Evolutionary conservation across 805 yeast genomes (phyloP), one percentile per base, ranked within the genome.

Genomic region (Monosporozyma yasuniensis): DNA sequence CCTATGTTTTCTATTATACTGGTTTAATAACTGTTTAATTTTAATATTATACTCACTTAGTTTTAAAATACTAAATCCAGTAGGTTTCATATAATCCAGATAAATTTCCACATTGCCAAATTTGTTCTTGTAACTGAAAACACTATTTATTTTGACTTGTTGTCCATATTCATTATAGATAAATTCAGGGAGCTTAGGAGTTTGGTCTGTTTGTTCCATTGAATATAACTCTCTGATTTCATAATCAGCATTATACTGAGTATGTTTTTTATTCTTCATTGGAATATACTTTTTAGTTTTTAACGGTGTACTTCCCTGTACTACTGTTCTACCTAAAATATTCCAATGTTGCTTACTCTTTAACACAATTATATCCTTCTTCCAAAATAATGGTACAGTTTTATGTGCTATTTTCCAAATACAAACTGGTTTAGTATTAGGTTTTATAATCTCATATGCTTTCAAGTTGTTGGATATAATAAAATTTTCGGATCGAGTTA

Each of bases 321-420:
- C 49, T 6, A 62, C 32, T 1, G 60, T 46, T 41, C 65, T 49
- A 0, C 67, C 66, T 19, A 59, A 25, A n/a, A 58, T 52, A 4
- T 51, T 47, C 67, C 67, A 63, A 50, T 58, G 64, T 32, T 58
- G 59, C 34, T 32, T 46, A 41, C 62, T 56, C 47, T 59, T 61
- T 28, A 62, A 39, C 9, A 50, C 16, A 11, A 55, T 14, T 2
- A 63, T 47, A 27, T 56, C 59, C 12, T 42, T 45, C 43, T 52
- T 57, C 56, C 59, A 55, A 42, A 43, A 55, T 5, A 56, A 19
- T 2, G 48, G 45, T 42, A 53, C 54, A n/a, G 44, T 3, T 25
- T 22, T 22, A 38, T 28, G 23, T 9, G 12, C 19, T n/a, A 28
- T 14, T 10, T 27, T 16, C 16, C 51, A 44, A 8, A 25, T 34